Percentiles rank a stretch among this genome's conserved stretches.
These are phyloP conservation scores for Aspergillus sclerotioniger DNA, from an alignment of 495 filamentous ascomycete species.

Conservation along the genomic window DNA sequence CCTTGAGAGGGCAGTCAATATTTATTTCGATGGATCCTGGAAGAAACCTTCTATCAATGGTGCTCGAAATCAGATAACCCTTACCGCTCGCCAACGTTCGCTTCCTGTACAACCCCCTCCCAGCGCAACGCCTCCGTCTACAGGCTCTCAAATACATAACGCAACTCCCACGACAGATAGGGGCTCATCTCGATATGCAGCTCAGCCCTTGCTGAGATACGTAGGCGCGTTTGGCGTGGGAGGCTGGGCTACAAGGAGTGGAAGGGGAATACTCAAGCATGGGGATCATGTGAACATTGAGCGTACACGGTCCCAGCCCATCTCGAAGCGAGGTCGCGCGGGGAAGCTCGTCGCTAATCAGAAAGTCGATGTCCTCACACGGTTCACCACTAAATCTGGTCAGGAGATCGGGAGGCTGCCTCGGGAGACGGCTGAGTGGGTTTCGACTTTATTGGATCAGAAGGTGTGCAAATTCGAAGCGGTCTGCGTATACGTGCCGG, in stretches of 20 bases:
- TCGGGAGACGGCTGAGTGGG: constrained; percentile 88
- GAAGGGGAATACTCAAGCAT: constrained; percentile 66
- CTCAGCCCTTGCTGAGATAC: constrained; percentile 64
- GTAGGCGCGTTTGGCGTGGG: constrained; percentile 89
- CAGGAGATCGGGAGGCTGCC: constrained; percentile 87
- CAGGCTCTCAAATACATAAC: not conserved
- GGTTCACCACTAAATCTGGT: constrained; percentile 78
- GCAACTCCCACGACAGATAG: constrained; percentile 6
- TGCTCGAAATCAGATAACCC: constrained; percentile 13
- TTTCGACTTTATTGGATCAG: constrained; percentile 90
- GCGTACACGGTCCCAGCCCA: constrained; percentile 68
- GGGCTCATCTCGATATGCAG: constrained; percentile 31
- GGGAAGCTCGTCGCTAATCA: constrained; percentile 53
- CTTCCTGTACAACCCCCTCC: constrained; percentile 9
- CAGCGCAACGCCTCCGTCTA: not conserved
- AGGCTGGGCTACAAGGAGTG: constrained; percentile 90
- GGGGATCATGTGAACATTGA: constrained; percentile 82
- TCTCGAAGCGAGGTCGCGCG: constrained; percentile 50
- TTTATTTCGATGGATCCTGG: constrained; percentile 95
- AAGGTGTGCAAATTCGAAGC: constrained; percentile 86
- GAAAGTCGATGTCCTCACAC: constrained; percentile 81
- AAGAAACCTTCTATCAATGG: constrained; percentile 43
- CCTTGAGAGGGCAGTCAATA: constrained; percentile 69
- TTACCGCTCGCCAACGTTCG: constrained; percentile 15
- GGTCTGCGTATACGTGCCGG: constrained; percentile 84